These are phyloP conservation scores for Tuber aestivum DNA, from an alignment of 495 filamentous ascomycete species.

Conservation along the genomic window DNA sequence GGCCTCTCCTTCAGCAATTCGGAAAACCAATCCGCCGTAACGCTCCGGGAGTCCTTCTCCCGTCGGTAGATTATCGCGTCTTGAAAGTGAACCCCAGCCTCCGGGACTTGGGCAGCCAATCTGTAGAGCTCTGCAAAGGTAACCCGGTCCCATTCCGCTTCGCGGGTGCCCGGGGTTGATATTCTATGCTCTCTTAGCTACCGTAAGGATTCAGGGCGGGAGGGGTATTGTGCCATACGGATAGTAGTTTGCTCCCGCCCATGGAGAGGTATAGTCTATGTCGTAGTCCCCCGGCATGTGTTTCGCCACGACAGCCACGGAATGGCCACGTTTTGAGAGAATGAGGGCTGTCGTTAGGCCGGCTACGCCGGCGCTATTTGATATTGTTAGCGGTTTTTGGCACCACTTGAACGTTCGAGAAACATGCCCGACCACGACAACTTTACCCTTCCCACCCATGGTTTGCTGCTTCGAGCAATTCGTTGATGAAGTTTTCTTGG, in stretches of 20 bases:
- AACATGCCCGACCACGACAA: neutral
- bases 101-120: constrained; percentile 66
- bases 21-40: constrained; percentile 50
- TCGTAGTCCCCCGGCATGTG: constrained; percentile 99
- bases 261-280: constrained; percentile 90
- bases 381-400: neutral
- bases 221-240: constrained; percentile 46
- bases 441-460: neutral
- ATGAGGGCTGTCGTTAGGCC: constrained; percentile 87
- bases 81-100: constrained; percentile 86
- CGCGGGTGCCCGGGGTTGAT: constrained; percentile 50
- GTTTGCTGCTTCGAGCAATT: neutral
- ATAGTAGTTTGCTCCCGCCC: constrained; percentile 88
- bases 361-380: constrained; percentile 72
- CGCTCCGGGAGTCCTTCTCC: constrained; percentile 53
- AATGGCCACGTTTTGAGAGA: constrained; percentile 64
- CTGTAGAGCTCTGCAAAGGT: constrained; percentile 44
- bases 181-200: constrained; percentile 45
- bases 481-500: neutral
- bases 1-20: constrained; percentile 63
- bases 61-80: constrained; percentile 60
- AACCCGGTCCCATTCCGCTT: constrained; percentile 46
- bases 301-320: constrained; percentile 80
- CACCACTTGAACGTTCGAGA: neutral
- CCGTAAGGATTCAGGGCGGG: neutral